Evolutionary conservation across 2,329 filamentous ascomycete species (phyloP).

Genomic region (Sphaerulina musiva): DNA sequence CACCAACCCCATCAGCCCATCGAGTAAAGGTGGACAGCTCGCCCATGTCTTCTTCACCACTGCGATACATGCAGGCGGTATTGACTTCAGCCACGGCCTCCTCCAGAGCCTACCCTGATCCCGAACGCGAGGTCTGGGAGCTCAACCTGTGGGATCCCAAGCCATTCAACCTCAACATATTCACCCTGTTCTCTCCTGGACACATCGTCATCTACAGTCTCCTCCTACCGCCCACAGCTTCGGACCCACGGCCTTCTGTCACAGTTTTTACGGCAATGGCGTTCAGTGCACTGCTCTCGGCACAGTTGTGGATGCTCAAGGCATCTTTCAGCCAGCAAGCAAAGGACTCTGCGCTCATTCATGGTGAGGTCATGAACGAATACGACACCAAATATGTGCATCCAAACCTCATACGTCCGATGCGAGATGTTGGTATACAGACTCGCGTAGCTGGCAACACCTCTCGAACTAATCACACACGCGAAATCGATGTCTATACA

Average conservation of each 20-base stretch:
- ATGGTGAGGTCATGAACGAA: conserved; percentile 87
- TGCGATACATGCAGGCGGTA: conserved; percentile 65
- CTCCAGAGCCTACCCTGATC: conserved; percentile 75
- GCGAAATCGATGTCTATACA: conserved; percentile 56
- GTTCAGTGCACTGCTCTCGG: conserved; percentile 66
- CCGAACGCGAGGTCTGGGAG: conserved; percentile 86
- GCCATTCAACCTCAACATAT: conserved; percentile 71
- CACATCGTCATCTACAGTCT: conserved; percentile 89
- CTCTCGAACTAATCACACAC: conserved; percentile 26
- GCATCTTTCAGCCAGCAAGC: conserved; percentile 72
- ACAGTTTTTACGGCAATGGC: conserved; percentile 78
- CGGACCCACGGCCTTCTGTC: conserved; percentile 76
- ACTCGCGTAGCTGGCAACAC: conserved; percentile 46
- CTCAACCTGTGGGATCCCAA: conserved; percentile 88
- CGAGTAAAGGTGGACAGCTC: conserved; percentile 84
- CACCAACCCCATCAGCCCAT: conserved; percentile 75
- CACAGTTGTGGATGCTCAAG: conserved; percentile 68
- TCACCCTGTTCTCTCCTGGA: conserved; percentile 86
- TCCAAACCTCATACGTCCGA: conserved; percentile 73
- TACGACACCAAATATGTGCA: conserved; percentile 96
- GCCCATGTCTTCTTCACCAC: conserved; percentile 67
- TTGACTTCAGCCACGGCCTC: conserved; percentile 65
- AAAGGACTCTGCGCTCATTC: conserved; percentile 76
- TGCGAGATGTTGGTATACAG: conserved; percentile 74
- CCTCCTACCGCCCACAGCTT: conserved; percentile 68